A percentile compares a stretch with the other conserved stretches of the same genome.
These are phyloP conservation scores for Emmonsia crescens DNA, from an alignment of 2,329 filamentous ascomycete genomes.

Conservation along the genomic window DNA sequence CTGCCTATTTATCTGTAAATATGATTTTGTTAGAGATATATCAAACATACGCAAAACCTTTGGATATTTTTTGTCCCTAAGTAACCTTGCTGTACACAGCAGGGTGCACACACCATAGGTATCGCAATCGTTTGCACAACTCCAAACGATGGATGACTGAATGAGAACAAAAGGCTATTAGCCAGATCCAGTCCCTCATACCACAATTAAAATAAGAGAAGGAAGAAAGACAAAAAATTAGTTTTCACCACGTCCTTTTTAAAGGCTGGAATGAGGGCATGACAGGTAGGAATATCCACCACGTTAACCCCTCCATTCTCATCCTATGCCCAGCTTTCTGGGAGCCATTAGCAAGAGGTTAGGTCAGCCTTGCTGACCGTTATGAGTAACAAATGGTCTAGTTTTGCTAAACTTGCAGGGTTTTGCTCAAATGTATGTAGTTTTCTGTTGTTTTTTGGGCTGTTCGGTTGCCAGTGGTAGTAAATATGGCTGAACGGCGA, in stretches of 20 bases:
- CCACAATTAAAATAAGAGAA: neutral
- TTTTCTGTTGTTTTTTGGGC: neutral
- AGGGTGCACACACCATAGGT: too few species aligned
- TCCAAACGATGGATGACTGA: too few species aligned
- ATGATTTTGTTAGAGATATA: neutral
- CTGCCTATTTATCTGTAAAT: neutral
- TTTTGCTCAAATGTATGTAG: neutral
- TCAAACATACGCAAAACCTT: neutral
- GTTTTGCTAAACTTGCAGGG: neutral
- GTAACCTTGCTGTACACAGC: neutral
- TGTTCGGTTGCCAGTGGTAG: neutral
- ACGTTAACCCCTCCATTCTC: neutral
- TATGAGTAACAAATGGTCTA: neutral
- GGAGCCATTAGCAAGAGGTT: too few species aligned
- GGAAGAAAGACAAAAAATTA: neutral
- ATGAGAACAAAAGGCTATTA: neutral
- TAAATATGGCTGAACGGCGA: too few species aligned
- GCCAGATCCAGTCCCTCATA: neutral
- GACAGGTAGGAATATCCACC: neutral
- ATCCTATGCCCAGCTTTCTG: too few species aligned
- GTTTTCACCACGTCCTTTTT: neutral
- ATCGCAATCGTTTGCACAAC: too few species aligned
- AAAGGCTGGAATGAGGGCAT: neutral
- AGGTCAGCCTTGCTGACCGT: too few species aligned
- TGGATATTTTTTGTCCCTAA: neutral